Conservation (phyloP, 2,329 filamentous ascomycete species). For the Scytalidium lignicola region DNA sequence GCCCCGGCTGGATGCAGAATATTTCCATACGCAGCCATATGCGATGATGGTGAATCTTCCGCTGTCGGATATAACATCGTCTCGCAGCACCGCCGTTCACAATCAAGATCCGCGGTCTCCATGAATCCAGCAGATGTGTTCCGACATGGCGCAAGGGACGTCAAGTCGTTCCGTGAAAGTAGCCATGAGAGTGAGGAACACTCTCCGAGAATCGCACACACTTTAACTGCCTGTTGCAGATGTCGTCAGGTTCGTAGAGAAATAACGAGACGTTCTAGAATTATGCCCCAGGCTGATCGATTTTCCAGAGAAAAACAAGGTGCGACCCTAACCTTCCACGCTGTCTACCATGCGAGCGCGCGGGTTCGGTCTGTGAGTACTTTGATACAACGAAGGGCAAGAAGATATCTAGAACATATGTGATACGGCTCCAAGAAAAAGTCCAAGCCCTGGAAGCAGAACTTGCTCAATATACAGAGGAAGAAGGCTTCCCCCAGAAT, state of each 20-base stretch:
- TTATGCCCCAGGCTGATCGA: slow-evolving; percentile 5
- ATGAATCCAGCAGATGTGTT: slow-evolving; percentile 60
- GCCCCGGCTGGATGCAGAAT: background rate
- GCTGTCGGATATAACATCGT: background rate
- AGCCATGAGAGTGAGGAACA: slow-evolving; percentile 43
- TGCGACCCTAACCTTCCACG: slow-evolving; percentile 90
- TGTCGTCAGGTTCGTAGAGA: slow-evolving; percentile 63
- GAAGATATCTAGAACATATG: slow-evolving; percentile 86
- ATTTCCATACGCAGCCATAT: background rate
- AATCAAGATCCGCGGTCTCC: slow-evolving; percentile 10
- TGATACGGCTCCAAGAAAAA: slow-evolving; percentile 83
- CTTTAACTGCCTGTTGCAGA: slow-evolving; percentile 72
- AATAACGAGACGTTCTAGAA: background rate
- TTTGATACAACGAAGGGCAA: slow-evolving; percentile 83
- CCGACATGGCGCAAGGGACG: slow-evolving; percentile 43
- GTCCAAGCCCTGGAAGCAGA: slow-evolving; percentile 79
- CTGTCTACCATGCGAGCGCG: slow-evolving; percentile 88
- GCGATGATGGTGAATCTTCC: slow-evolving; percentile 18
- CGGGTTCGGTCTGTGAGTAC: slow-evolving; percentile 89
- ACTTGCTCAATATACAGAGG: slow-evolving; percentile 71
- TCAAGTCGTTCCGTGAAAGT: slow-evolving; percentile 23
- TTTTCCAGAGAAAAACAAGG: slow-evolving; percentile 77
- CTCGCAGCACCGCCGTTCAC: background rate
- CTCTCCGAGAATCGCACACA: slow-evolving; percentile 66
- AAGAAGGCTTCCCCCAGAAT: slow-evolving; percentile 65